Conservation (phyloP, 352 stramenopile species). For the Pythium sukuiense region DNA sequence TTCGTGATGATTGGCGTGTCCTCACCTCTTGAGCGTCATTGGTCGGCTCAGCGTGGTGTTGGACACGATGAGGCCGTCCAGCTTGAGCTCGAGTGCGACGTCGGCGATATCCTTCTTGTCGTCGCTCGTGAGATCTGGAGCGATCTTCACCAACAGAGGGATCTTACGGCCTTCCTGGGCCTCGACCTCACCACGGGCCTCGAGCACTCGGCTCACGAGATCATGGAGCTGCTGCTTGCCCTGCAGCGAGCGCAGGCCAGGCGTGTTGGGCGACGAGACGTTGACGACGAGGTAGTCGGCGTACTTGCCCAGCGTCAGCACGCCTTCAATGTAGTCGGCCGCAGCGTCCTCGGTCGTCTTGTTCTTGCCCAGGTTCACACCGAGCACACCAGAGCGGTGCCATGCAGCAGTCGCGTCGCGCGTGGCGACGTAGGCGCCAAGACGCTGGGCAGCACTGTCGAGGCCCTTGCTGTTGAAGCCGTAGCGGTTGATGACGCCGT, state of each 20-base stretch:
- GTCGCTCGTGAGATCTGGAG: slow-evolving; percentile 93
- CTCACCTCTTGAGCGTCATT: slow-evolving; percentile 64
- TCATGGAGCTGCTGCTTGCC: slow-evolving; percentile 80
- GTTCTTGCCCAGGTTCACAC: slow-evolving; percentile 99
- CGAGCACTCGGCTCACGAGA: slow-evolving; percentile 69
- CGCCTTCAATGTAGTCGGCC: slow-evolving; percentile 90
- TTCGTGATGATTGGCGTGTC: neutral
- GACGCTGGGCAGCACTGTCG: slow-evolving; percentile 65
- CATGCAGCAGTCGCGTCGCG: slow-evolving; percentile 33
- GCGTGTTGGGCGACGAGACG: slow-evolving; percentile 96
- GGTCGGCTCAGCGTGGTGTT: slow-evolving; percentile 97
- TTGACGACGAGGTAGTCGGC: slow-evolving; percentile 99
- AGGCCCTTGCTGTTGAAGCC: slow-evolving; percentile 97
- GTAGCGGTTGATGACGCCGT: slow-evolving; percentile 97
- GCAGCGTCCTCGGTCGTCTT: slow-evolving; percentile 88
- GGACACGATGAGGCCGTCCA: slow-evolving; percentile 96
- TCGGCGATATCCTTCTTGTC: slow-evolving; percentile 95
- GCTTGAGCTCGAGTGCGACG: slow-evolving; percentile 78
- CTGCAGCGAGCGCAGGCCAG: slow-evolving; percentile 78
- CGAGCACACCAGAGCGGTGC: slow-evolving; percentile 83
- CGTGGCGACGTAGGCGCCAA: slow-evolving; percentile 57
- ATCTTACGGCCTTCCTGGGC: slow-evolving; percentile 59
- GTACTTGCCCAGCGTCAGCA: slow-evolving; percentile 90
- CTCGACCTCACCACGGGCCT: slow-evolving; percentile 65
- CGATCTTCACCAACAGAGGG: slow-evolving; percentile 97